Percentiles rank a stretch among this genome's conserved stretches.
Conservation (phyloP, 129 eudicot species). For the Artemisia tridentata region DNA sequence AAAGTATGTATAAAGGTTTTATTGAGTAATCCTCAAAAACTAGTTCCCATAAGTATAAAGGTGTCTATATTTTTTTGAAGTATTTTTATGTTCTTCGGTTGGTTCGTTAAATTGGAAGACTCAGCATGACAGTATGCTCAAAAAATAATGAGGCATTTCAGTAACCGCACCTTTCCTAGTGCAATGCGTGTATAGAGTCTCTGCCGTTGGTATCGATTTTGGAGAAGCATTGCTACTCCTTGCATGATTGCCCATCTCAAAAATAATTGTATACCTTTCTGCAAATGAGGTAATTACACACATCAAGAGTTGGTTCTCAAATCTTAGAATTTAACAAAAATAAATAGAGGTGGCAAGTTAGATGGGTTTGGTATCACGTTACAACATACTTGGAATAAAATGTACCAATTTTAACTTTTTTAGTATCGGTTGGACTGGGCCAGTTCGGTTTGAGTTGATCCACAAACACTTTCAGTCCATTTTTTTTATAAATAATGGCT, state of each 20-base stretch:
- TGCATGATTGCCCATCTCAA: conserved; percentile 96
- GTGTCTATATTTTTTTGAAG: no score
- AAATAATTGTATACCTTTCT: conserved; percentile 81
- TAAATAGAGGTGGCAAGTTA: not conserved
- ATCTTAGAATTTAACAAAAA: not conserved
- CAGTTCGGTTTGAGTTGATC: not conserved
- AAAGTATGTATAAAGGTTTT: not conserved
- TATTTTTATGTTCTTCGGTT: not conserved
- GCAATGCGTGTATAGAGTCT: conserved; percentile 98
- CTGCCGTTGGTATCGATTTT: conserved; percentile 91
- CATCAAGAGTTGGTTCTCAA: conserved; percentile 13
- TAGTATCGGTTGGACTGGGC: not conserved
- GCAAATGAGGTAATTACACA: conserved; percentile 36
- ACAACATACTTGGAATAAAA: not conserved
- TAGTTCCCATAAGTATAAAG: no score
- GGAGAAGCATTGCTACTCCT: conserved; percentile 95
- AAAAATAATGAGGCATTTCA: conserved; percentile 3
- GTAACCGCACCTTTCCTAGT: conserved; percentile 71
- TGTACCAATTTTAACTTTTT: not conserved
- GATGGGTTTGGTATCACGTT: not conserved
- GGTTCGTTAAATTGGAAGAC: not conserved
- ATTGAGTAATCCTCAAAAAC: no score
- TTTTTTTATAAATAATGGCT: not conserved
- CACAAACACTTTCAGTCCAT: not conserved
- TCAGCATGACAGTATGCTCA: conserved; percentile 10